Conservation (phyloP, 2,329 filamentous ascomycete genomes). For the Metarhizium guizhouense region DNA sequence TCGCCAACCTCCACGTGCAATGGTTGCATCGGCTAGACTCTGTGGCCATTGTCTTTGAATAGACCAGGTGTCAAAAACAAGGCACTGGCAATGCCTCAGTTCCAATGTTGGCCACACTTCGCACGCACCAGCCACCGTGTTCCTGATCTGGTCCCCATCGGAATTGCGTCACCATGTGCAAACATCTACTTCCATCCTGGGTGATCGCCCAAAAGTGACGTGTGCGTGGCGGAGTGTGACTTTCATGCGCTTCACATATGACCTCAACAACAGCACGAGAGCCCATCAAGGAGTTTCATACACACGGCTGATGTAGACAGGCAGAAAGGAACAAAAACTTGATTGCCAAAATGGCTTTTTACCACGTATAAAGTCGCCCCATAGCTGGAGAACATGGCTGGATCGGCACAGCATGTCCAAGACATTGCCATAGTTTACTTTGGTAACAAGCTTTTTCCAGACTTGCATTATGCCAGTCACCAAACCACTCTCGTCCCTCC, state of each 20-base stretch:
- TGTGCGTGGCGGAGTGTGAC: neutral
- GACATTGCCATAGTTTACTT: neutral
- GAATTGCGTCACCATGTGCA: neutral
- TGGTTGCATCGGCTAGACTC: neutral
- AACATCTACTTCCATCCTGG: neutral
- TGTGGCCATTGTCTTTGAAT: neutral
- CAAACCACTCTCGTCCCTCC: neutral
- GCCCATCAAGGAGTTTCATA: neutral
- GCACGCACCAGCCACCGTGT: neutral
- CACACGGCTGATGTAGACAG: neutral
- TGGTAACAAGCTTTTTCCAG: neutral
- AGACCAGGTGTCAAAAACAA: neutral
- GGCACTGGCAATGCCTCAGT: neutral
- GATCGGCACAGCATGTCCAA: neutral
- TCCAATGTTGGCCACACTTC: neutral
- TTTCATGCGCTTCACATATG: neutral
- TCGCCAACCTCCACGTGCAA: neutral
- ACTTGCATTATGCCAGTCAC: slow-evolving; percentile 1
- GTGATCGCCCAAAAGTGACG: neutral
- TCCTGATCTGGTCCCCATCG: neutral
- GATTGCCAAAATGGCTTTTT: neutral
- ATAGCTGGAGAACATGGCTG: neutral
- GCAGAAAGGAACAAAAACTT: neutral
- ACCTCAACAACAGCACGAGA: neutral
- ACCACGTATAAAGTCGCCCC: neutral